Conservation (phyloP, 2,329 filamentous ascomycete species). For the Chalaropsis ovoidea region DNA sequence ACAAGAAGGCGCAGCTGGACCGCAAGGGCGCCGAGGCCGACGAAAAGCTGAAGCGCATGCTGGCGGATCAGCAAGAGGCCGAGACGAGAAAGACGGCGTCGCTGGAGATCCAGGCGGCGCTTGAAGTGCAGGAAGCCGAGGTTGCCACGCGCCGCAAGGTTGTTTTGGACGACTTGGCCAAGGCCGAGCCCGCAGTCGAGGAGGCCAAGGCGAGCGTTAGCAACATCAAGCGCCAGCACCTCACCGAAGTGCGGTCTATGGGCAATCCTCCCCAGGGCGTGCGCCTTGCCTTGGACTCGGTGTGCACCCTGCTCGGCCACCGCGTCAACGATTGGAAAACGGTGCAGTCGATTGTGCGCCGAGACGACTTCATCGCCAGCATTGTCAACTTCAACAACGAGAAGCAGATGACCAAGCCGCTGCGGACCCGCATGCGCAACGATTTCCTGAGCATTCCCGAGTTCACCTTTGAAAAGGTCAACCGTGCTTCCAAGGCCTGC, state of each 20-base stretch:
- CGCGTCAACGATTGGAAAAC: conserved; percentile 85
- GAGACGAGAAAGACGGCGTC: conserved; percentile 84
- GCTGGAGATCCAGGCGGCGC: conserved; percentile 72
- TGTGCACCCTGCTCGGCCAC: conserved; percentile 87
- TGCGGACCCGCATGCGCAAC: conserved; percentile 80
- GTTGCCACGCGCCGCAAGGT: conserved; percentile 74
- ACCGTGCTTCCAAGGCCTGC: conserved; percentile 91
- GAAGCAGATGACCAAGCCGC: conserved; percentile 74
- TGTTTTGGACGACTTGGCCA: conserved; percentile 76
- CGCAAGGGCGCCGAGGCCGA: conserved; percentile 92
- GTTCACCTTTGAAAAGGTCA: conserved; percentile 93
- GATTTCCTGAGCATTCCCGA: conserved; percentile 89
- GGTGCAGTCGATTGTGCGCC: conserved; percentile 77
- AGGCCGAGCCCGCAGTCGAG: conserved; percentile 82
- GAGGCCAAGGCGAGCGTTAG: conserved; percentile 93
- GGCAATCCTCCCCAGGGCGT: conserved; percentile 83
- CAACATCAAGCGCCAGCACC: conserved; percentile 94
- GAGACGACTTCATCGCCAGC: conserved; percentile 93
- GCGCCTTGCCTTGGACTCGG: conserved; percentile 85
- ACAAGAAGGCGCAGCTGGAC: conserved; percentile 89
- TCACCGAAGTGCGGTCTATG: conserved; percentile 97
- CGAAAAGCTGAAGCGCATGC: conserved; percentile 94
- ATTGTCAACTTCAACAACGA: conserved; percentile 97
- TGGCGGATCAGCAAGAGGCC: conserved; percentile 88
- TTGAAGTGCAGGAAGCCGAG: conserved; percentile 82